Conservation (phyloP, 805 yeast genomes). For the Metschnikowia koreensis region DNA sequence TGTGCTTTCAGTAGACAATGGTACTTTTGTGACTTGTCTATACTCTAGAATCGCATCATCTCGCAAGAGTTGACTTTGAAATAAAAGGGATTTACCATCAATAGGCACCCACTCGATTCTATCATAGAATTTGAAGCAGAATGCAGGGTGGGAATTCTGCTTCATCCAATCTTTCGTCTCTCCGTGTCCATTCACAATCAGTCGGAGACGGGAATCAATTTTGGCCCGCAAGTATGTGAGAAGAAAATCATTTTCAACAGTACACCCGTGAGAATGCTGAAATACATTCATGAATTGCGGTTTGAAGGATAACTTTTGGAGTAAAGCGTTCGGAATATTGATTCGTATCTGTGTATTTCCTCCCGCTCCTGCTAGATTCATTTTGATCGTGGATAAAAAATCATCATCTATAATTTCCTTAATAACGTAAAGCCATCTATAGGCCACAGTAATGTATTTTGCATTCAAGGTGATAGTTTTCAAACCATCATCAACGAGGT, state of each 20-base stretch:
- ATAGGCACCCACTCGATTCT: slow-evolving; percentile 54
- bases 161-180: slow-evolving; percentile 9
- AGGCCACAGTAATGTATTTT: slow-evolving; percentile 50
- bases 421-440: slow-evolving; percentile 64
- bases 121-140: slow-evolving; percentile 67
- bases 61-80: slow-evolving; percentile 34
- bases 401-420: slow-evolving; percentile 43
- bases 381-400: slow-evolving; percentile 25
- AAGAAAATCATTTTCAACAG: slow-evolving; percentile 22
- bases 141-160: slow-evolving; percentile 40
- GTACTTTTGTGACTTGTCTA: slow-evolving; percentile 29
- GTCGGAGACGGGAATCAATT: slow-evolving; percentile 20
- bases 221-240: slow-evolving; percentile 40
- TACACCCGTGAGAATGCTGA: slow-evolving; percentile 23
- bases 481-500: slow-evolving; percentile 23
- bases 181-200: background rate
- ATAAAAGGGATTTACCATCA: slow-evolving; percentile 27
- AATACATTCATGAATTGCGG: slow-evolving; percentile 10
- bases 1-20: slow-evolving; percentile 18
- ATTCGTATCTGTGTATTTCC: slow-evolving; percentile 45
- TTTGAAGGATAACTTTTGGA: slow-evolving; percentile 11
- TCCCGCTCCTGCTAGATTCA: slow-evolving; percentile 51
- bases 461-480: slow-evolving; percentile 55
- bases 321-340: slow-evolving; percentile 37
- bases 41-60: slow-evolving; percentile 55